Conservation (phyloP, 805 yeast genomes). For the Myxozyma neotropica region DNA sequence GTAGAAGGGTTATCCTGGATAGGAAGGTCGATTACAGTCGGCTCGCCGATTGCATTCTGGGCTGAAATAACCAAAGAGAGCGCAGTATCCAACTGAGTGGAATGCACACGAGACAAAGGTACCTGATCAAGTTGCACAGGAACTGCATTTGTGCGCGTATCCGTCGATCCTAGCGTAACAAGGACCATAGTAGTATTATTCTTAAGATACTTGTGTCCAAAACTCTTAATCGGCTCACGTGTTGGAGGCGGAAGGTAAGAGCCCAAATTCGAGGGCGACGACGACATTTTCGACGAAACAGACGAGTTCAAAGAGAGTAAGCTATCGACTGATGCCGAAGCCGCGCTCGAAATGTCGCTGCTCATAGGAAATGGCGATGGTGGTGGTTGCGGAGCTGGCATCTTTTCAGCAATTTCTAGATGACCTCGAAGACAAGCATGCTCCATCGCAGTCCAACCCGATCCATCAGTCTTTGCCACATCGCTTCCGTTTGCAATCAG, state of each 20-base stretch:
- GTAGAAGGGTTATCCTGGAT: slow-evolving; percentile 67
- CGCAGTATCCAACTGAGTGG: slow-evolving; percentile 88
- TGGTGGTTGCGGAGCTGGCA: slow-evolving; percentile 40
- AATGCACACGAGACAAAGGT: slow-evolving; percentile 72
- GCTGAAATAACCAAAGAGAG: slow-evolving; percentile 69
- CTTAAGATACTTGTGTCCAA: slow-evolving; percentile 77
- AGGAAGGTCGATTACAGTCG: slow-evolving; percentile 76
- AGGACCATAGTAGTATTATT: slow-evolving; percentile 68
- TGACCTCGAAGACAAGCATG: slow-evolving; percentile 93
- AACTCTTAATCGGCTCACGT: slow-evolving; percentile 69
- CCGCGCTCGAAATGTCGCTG: slow-evolving; percentile 21
- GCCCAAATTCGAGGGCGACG: slow-evolving; percentile 20
- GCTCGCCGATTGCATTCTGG: slow-evolving; percentile 48
- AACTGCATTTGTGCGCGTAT: slow-evolving; percentile 57
- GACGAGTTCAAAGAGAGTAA: slow-evolving; percentile 24
- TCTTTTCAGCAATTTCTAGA: slow-evolving; percentile 62
- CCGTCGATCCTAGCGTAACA: slow-evolving; percentile 85
- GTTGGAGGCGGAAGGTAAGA: slow-evolving; percentile 4
- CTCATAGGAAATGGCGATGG: slow-evolving; percentile 18
- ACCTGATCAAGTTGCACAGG: slow-evolving; percentile 72
- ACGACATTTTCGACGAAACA: slow-evolving; percentile 15
- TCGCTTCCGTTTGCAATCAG: slow-evolving; percentile 59
- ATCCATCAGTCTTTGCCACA: slow-evolving; percentile 64
- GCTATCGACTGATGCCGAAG: slow-evolving; percentile 33
- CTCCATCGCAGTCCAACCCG: slow-evolving; percentile 98